phyloP scores from a whole-genome alignment of 2,329 filamentous ascomycete genomes.

The Monosporascus sp. region DNA sequence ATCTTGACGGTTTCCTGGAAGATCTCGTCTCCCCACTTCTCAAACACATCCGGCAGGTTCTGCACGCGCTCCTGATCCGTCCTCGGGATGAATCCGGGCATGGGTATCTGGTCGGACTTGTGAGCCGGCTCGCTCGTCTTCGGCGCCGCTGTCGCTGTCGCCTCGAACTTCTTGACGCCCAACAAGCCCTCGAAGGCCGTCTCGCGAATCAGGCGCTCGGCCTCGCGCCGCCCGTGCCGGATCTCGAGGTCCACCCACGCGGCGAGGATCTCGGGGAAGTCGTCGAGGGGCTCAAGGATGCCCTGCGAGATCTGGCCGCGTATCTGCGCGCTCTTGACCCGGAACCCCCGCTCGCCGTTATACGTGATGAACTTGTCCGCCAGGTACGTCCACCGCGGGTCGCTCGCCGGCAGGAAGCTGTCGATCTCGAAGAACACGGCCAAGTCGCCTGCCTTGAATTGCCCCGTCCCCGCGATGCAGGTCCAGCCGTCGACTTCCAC shows the following conservation, averaged over 20 bases:
- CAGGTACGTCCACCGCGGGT: conserved; percentile 13
- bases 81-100: conserved; percentile 18
- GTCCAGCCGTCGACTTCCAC: conserved; percentile 21
- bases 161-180: conserved; percentile 23
- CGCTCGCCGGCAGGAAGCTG: conserved; percentile 19
- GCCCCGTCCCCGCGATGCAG: conserved; percentile 10
- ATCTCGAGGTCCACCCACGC: conserved; percentile 12
- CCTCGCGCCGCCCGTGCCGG: conserved; percentile 9
- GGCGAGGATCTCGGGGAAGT: conserved; percentile 14
- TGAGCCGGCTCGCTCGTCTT: neutral
- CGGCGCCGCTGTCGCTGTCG: neutral
- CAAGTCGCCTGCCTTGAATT: conserved; percentile 11
- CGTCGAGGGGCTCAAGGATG: conserved; percentile 11
- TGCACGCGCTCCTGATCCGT: conserved; percentile 20
- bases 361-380: conserved; percentile 7
- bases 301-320: conserved; percentile 20
- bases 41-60: conserved; percentile 15
- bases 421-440: conserved; percentile 26
- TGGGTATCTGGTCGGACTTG: conserved; percentile 2
- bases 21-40: conserved; percentile 10
- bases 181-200: conserved; percentile 18
- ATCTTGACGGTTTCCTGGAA: conserved; percentile 35
- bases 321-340: conserved; percentile 12
- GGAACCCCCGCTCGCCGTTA: conserved; percentile 14
- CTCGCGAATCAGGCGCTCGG: conserved; percentile 5